These are phyloP conservation scores for Alternaria metachromatica DNA, from an alignment of 2,329 filamentous ascomycete species.

Conservation along the genomic window DNA sequence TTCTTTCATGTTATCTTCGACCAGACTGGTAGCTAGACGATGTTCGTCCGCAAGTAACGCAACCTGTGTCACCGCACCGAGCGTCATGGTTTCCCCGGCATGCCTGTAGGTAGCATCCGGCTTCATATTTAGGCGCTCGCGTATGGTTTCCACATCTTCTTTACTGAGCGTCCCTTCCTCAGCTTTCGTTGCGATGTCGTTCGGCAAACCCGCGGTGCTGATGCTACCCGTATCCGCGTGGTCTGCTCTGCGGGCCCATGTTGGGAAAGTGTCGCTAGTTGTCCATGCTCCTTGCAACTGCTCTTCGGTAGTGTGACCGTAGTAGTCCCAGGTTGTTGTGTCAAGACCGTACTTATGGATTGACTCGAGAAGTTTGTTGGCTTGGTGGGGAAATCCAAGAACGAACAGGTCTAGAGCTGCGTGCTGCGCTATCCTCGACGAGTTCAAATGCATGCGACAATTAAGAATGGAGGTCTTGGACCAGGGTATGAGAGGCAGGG, in stretches of 20 bases:
- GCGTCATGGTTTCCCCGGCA: not conserved
- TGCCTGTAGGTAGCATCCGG: not conserved
- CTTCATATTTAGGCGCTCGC: not conserved
- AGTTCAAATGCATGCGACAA: not conserved
- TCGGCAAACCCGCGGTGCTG: not conserved
- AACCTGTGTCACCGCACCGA: not conserved
- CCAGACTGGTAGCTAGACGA: not conserved
- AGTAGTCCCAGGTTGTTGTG: too few relatives aligned
- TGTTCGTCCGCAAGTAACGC: not conserved
- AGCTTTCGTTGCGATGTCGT: not conserved
- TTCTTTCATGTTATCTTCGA: not conserved
- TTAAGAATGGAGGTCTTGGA: slow-evolving; percentile 1
- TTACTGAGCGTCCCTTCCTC: not conserved
- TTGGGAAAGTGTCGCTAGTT: not conserved
- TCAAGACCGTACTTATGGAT: not conserved
- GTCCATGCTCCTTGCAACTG: not conserved
- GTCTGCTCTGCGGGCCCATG: too few relatives aligned
- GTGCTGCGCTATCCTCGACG: not conserved
- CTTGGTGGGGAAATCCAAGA: not conserved
- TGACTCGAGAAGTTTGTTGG: not conserved
- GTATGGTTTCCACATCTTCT: not conserved
- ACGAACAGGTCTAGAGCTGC: slow-evolving; percentile 6
- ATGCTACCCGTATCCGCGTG: too few relatives aligned
- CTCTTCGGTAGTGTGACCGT: too few relatives aligned
- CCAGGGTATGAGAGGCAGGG: slow-evolving; percentile 6